Evolutionary conservation across 2,329 filamentous ascomycete species (phyloP), one percentile per base, ranked within the genome.

Genomic region (Phyllosticta citriasiana): DNA sequence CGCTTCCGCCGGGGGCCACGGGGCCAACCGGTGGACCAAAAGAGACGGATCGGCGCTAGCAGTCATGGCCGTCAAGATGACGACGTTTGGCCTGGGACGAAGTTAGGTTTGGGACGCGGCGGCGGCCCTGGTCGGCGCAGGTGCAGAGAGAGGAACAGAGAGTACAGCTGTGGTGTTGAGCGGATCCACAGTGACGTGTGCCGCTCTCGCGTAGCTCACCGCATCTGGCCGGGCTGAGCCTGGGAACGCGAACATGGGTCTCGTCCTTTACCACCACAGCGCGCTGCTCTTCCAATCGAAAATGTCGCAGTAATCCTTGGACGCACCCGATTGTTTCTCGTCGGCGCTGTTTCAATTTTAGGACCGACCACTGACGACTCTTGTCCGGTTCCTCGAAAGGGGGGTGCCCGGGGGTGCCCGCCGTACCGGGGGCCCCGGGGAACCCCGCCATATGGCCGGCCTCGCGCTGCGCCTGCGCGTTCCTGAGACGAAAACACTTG

Each of bases 111-210:
- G 40, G 16, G 40, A 47, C 40, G 40, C 40, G 16, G 40, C 40
- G 35, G 14, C 35, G 40, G 40, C 40, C 40, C 40, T 47, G 40
- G 40, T 47, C 40, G 40, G 40, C 4, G 16, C 40, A 47, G 40
- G 40, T 47, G 40, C 40, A 47, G 40, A 47, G 40, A 47, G 40
- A 47, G 40, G 40, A 47, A 47, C 40, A 47, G n/a, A 47, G 40
- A n/a, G 40, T 47, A 16, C 40, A 47, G 40, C 40, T 1, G 40
- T 61, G 59, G 50, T 61, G 59, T 61, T 61, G 55, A 47, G 40
- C 50, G 22, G 47, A 27, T 47, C 59, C 59, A 57, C 59, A 53
- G 53, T 61, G 59, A 61, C 59, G 59, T 61, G 54, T 50, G 9
- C 14, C 27, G 50, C 14, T 8, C 59, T 61, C 54, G 59, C 59